phyloP scores from a whole-genome alignment of 768 basidiomycete genomes.

The Floccularia luteovirens region DNA sequence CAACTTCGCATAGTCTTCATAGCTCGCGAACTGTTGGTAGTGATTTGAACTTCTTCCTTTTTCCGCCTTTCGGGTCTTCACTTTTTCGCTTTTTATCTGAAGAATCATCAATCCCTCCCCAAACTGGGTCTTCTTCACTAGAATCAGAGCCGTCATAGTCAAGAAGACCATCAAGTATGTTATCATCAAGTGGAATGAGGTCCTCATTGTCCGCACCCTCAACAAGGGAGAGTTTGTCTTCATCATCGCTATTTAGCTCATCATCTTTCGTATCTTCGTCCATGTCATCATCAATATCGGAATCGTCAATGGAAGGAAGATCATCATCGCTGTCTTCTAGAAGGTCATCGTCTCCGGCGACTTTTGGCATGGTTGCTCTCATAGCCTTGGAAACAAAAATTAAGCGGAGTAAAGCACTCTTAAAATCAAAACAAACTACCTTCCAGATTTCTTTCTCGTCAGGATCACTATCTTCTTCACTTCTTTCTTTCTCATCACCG shows the following conservation, averaged over 20 bases:
- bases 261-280: too few relatives aligned
- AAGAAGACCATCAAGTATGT: conserved; percentile 48
- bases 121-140: conserved; percentile 36
- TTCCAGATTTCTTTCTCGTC: conserved; percentile 75
- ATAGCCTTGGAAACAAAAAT: conserved; percentile 52
- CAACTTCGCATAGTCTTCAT: conserved; percentile 80
- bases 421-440: conserved; percentile 43
- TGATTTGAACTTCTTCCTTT: conserved; percentile 61
- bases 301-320: too few relatives aligned
- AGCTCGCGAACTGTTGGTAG: conserved; percentile 81
- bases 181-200: conserved; percentile 49
- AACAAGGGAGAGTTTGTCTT: conserved; percentile 43
- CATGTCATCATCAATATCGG: conserved; percentile 21
- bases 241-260: conserved; percentile 28
- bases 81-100: conserved; percentile 38
- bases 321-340: conserved; percentile 29
- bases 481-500: conserved; percentile 25
- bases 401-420: background rate
- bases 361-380: conserved; percentile 77
- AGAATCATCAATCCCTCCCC: conserved; percentile 38
- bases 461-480: conserved; percentile 30
- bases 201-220: conserved; percentile 72
- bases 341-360: conserved; percentile 37
- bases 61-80: conserved; percentile 28
- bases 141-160: conserved; percentile 51